These are phyloP conservation scores for Solanum megistacrolobum DNA, from an alignment of 257 asterid genomes.

Conservation along the genomic window DNA sequence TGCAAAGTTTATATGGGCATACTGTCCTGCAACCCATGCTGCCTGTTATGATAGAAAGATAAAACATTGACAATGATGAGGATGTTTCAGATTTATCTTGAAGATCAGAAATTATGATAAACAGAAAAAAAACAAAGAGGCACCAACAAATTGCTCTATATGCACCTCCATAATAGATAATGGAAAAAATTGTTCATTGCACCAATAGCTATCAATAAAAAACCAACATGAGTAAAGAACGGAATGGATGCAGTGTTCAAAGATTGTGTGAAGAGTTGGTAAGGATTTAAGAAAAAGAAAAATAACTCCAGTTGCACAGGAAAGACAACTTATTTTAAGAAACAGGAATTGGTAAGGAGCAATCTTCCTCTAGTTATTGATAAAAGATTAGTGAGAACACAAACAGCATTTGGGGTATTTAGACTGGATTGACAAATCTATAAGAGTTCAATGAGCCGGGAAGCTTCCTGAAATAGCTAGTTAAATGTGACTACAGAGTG, in stretches of 20 bases:
- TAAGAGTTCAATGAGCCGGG: background rate
- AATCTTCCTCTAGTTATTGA: background rate
- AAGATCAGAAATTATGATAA: background rate
- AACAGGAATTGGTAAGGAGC: background rate
- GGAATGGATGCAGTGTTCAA: background rate
- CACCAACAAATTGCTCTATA: background rate
- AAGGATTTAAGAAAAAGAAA: background rate
- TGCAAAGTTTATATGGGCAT: conserved; percentile 76
- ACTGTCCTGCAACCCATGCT: conserved; percentile 99
- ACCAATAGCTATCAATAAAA: background rate
- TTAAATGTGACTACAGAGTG: background rate
- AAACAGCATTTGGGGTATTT: background rate
- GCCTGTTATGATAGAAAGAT: conserved; percentile 44
- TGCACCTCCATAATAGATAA: background rate
- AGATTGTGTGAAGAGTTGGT: background rate
- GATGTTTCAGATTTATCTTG: background rate
- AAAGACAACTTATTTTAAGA: background rate
- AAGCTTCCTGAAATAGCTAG: background rate
- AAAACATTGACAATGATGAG: background rate
- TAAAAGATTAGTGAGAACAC: background rate
- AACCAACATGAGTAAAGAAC: background rate
- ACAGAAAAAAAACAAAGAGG: background rate
- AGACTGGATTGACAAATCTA: background rate
- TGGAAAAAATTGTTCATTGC: background rate
- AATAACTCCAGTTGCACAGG: background rate